Conservation (phyloP, 495 filamentous ascomycete genomes). For the Symbiotaphrina buchneri region DNA sequence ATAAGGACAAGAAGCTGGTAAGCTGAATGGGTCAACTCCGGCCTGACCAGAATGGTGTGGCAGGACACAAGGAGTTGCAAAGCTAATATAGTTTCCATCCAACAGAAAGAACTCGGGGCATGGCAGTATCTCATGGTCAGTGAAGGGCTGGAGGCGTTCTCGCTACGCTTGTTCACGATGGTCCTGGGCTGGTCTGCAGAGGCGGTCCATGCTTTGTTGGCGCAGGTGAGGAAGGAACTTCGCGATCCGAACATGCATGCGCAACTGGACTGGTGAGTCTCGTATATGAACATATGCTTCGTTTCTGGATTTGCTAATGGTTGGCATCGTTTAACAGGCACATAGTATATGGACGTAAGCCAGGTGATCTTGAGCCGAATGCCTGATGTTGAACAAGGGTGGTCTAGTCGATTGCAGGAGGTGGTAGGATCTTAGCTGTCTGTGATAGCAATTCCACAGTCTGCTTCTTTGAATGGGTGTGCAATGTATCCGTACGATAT, state of each 20-base stretch:
- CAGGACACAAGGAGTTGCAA: constrained; percentile 2
- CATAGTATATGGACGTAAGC: no score
- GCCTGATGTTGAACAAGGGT: no score
- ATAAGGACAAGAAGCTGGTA: constrained; percentile 4
- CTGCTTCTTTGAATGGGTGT: no score
- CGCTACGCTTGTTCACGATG: constrained; percentile 5
- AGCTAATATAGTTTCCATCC: neutral
- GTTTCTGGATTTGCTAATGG: no score
- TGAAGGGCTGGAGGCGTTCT: constrained; percentile 5
- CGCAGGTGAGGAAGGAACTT: constrained; percentile 27
- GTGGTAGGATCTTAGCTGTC: no score
- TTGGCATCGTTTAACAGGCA: no score
- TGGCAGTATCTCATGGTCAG: constrained; percentile 1
- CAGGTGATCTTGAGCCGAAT: no score
- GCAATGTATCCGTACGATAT: no score
- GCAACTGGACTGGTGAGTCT: neutral
- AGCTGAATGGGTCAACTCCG: neutral
- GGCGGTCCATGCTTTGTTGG: constrained; percentile 12
- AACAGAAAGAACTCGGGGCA: constrained; percentile 3
- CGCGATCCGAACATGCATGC: constrained; percentile 28
- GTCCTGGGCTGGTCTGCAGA: constrained; percentile 13
- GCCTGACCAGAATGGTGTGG: neutral
- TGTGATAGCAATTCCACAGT: no score
- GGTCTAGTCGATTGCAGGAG: no score
- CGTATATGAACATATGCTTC: no score